Evolutionary conservation across 352 stramenopile species (phyloP).

Genomic region (Phytopythium boreale): DNA sequence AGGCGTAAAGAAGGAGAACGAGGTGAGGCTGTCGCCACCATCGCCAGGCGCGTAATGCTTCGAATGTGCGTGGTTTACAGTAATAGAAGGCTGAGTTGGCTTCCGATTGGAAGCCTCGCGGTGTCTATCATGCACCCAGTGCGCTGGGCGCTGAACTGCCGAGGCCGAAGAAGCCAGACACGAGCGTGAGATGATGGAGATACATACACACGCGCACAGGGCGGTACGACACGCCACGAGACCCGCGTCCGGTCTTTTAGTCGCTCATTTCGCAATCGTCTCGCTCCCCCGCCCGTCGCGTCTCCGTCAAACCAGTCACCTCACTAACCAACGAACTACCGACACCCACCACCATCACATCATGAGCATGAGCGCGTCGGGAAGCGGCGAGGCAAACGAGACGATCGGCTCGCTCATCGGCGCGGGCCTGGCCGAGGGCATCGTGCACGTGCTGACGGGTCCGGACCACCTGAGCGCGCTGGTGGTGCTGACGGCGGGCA

Average conservation of each 20-base stretch:
- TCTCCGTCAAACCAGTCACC: too few relatives aligned
- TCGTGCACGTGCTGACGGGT: slow-evolving; percentile 57
- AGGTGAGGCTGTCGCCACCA: background rate
- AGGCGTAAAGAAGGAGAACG: background rate
- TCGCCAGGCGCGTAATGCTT: background rate
- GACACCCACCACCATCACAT: too few relatives aligned
- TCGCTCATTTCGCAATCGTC: background rate
- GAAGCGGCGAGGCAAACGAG: background rate
- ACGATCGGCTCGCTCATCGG: slow-evolving; percentile 35
- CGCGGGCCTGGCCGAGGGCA: slow-evolving; percentile 39
- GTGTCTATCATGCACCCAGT: too few relatives aligned
- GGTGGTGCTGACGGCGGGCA: slow-evolving; percentile 70
- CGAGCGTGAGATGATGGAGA: too few relatives aligned
- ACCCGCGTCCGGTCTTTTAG: background rate
- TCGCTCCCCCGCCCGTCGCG: background rate
- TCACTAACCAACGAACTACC: too few relatives aligned
- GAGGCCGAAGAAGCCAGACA: too few relatives aligned
- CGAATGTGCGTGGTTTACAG: background rate
- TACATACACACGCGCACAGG: too few relatives aligned
- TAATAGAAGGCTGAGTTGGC: background rate
- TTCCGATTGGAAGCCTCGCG: background rate
- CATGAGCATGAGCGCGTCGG: background rate
- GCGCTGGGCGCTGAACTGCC: background rate
- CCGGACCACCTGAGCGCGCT: slow-evolving; percentile 88
- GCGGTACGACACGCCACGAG: too few relatives aligned